Evolutionary conservation across 768 basidiomycete genomes (phyloP), one percentile per base, ranked within the genome.

Genomic region (Piloderma croceum): DNA sequence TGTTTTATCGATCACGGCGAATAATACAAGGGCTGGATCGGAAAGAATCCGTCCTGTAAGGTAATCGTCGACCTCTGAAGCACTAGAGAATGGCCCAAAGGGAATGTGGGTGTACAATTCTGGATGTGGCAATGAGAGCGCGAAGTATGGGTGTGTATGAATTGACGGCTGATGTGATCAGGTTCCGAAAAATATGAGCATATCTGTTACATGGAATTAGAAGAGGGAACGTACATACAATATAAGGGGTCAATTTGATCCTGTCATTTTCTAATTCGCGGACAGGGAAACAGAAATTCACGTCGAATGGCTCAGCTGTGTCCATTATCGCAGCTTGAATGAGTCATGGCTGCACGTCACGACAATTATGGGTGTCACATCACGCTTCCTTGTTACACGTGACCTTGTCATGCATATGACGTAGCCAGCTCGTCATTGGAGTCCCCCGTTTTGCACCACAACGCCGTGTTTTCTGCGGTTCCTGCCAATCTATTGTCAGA

Each of bases 1-100:
- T 0, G 70, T 69, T 46, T 73, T 76, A 56, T 81, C 76, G 49
- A 73, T 68, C 27, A 81, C 60, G 25, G 70, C 71, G 47, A 76
- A 79, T n/a, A 77, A 56, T 10, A 71, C 39, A 6, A 43, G 38
- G 24, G 53, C 52, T 2, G 58, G 59, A 34, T 70, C 55, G 3
- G 60, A 50, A 2, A 52, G 58, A 25, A 77, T 61, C 20, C 59
- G 57, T 10, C 46, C 50, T 15, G 65, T 53, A 33, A 72, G 53
- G 4, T 53, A 57, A 7, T 56, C 40, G 5, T 60, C 39, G 44
- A 73, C 69, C 11, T 67, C 60, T 1, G 64, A 45, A 3, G 60
- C 35, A 29, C 65, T 59, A 3, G 49, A 29, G 45, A 68, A 77
- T 3, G 76, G 75, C 1, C 74, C 73, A 42, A 68, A 73, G 3